Base-by-base conservation (phyloP, 2,329 filamentous ascomycete species). In the Neocatenulostroma microsporum region DNA sequence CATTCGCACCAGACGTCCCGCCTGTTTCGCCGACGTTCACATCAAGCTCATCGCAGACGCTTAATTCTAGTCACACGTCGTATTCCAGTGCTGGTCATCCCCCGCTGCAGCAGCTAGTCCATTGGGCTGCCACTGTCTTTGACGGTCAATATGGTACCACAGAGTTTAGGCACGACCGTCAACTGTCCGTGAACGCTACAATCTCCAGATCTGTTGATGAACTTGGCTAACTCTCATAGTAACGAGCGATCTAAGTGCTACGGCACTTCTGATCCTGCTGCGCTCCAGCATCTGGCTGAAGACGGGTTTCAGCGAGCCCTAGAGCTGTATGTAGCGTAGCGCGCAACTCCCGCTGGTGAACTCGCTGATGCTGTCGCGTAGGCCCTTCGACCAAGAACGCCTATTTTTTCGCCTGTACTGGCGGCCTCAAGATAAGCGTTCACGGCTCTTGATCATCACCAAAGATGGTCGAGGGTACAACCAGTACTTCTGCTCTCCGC, bases 391-490 rank as follows among this genome's bases (percentile, higher is more conserved):
- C 24, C 62, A 44, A 60, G 26, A 64, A 56, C 64, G 73, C 12
- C 27, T 52, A 11, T 44, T 39, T 30, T 39, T 54, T 1, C 41
- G 40, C 4, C 34, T 57, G 11, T 77, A 72, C 45, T 64, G 70
- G 48, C 64, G 73, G 10, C 58, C 66, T 8, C 49, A 53, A 0
- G 73, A 78, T 46, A 57, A 65, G 36, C 69, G 72, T 31, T 67
- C 68, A 15, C 66, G 74, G 18, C 70, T 79, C 9, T 54, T 77
- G 4, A 70, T 73, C 51, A 64, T 70, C 36, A 61, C 66, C 1
- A 61, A 62, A 21, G 64, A 66, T 34, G 46, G 56, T 2, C 47
- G 46, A 26, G 55, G 59, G 4, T 62, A 58, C n/a, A 61, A 66
- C 24, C 44, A 59, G 12, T 61, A 64, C 37, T 69, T 62, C 47